Evolutionary conservation across 129 eudicot species (phyloP).

Genomic region (Heracleum sosnowskyi): DNA sequence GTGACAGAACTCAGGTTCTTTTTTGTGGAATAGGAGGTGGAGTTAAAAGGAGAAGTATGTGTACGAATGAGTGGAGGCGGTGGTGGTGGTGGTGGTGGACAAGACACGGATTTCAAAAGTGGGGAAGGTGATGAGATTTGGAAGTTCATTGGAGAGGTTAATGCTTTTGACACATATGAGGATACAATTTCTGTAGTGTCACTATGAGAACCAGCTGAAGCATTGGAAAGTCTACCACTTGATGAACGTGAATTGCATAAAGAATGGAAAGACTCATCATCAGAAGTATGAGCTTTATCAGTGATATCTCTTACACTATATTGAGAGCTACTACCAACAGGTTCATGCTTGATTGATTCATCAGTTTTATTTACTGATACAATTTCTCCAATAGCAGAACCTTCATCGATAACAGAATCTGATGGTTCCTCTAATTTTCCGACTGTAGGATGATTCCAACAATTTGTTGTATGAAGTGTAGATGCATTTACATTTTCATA

Average conservation of each 20-base stretch:
- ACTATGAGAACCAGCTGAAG: slow-evolving; percentile 39
- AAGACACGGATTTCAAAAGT: background rate
- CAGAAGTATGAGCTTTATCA: slow-evolving; percentile 47
- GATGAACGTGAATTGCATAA: slow-evolving; percentile 51
- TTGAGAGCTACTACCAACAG: slow-evolving; percentile 32
- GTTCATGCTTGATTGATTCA: slow-evolving; percentile 32
- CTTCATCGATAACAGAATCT: slow-evolving; percentile 20
- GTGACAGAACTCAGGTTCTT: slow-evolving; percentile 3
- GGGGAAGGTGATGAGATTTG: background rate
- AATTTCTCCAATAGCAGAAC: slow-evolving; percentile 31
- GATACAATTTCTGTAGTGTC: slow-evolving; percentile 30
- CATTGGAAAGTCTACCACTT: slow-evolving; percentile 51
- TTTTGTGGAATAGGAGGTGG: slow-evolving; percentile 8
- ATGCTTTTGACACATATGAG: slow-evolving; percentile 12
- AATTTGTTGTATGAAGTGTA: slow-evolving; percentile 14
- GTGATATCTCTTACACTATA: slow-evolving; percentile 18
- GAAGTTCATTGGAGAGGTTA: slow-evolving; percentile 7
- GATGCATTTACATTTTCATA: slow-evolving; percentile 15
- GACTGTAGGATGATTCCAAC: slow-evolving; percentile 13
- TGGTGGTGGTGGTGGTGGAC: slow-evolving; percentile 14
- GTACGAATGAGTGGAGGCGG: slow-evolving; percentile 22
- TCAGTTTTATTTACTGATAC: slow-evolving; percentile 30
- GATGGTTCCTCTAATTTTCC: slow-evolving; percentile 19
- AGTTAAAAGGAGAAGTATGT: slow-evolving; percentile 14
- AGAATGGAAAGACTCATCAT: slow-evolving; percentile 85